A percentile compares a stretch with the other conserved stretches of the same genome.
These are phyloP conservation scores for Cladosporium sp. DNA, from an alignment of 2,329 filamentous ascomycete species.

Conservation along the genomic window DNA sequence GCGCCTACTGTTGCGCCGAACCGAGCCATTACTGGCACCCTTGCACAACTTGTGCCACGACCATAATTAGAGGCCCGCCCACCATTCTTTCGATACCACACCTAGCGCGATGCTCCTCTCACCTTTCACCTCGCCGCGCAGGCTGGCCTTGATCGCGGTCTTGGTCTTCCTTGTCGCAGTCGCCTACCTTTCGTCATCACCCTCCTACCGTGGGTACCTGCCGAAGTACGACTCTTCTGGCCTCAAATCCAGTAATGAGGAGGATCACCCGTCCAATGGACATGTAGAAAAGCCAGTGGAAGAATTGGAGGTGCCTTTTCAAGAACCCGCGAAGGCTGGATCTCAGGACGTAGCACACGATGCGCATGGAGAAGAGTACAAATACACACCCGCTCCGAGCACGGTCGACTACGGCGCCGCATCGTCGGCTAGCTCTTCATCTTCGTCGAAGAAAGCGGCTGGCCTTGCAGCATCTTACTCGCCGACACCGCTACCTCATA, in stretches of 20 bases:
- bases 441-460: background rate
- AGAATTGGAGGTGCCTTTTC: conserved; percentile 1
- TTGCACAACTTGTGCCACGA: background rate
- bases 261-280: conserved; percentile 7
- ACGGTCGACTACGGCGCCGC: conserved; percentile 2
- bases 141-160: conserved; percentile 34
- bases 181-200: conserved; percentile 21
- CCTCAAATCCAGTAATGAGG: conserved; percentile 15
- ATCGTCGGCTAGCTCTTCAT: background rate
- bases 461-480: background rate
- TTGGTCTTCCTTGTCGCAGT: conserved; percentile 29
- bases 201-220: conserved; percentile 21
- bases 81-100: background rate
- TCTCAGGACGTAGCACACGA: background rate
- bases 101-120: conserved; percentile 21
- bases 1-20: background rate
- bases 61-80: background rate
- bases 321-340: background rate
- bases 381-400: conserved; percentile 1
- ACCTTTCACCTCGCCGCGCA: conserved; percentile 32
- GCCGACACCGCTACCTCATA: conserved; percentile 10
- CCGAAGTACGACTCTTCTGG: conserved; percentile 18
- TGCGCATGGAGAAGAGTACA: conserved; percentile 2
- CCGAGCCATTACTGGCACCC: background rate
- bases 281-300: conserved; percentile 4